phyloP scores from a whole-genome alignment of 1,139 yeast genomes.

The Taphrina flavorubra region DNA sequence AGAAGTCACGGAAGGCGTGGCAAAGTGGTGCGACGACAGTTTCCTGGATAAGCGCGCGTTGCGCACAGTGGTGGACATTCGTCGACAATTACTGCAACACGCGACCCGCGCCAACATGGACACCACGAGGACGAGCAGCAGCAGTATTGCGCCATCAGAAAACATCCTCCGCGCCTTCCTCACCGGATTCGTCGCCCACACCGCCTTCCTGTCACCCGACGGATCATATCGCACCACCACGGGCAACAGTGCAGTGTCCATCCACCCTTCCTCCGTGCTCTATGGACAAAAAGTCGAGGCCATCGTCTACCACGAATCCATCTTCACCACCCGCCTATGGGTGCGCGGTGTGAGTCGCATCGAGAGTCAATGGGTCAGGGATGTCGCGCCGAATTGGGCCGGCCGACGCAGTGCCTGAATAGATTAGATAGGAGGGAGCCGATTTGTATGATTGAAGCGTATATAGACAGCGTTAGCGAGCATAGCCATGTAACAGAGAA shows the following conservation, averaged over 20 bases:
- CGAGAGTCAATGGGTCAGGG: conserved; percentile 77
- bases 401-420: conserved; percentile 24
- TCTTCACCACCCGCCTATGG: conserved; percentile 88
- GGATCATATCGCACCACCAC: conserved; percentile 85
- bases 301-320: conserved; percentile 92
- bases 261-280: conserved; percentile 89
- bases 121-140: conserved; percentile 43
- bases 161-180: conserved; percentile 71
- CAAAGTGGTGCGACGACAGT: conserved; percentile 77
- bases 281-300: conserved; percentile 86
- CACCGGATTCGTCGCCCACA: conserved; percentile 78
- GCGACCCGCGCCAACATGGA: conserved; percentile 56
- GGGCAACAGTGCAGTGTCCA: conserved; percentile 66
- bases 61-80: conserved; percentile 60
- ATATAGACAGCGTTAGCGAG: conserved; percentile 4
- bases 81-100: conserved; percentile 76
- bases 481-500: background rate
- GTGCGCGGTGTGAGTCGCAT: conserved; percentile 88
- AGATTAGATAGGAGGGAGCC: too few species aligned
- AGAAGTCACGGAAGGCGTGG: conserved; percentile 48
- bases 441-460: too few species aligned
- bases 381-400: conserved; percentile 33
- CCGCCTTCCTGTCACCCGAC: conserved; percentile 95
- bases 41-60: conserved; percentile 80
- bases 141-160: conserved; percentile 48